Conservation (phyloP, 2,329 filamentous ascomycete genomes). For the Cercospora beticola region DNA sequence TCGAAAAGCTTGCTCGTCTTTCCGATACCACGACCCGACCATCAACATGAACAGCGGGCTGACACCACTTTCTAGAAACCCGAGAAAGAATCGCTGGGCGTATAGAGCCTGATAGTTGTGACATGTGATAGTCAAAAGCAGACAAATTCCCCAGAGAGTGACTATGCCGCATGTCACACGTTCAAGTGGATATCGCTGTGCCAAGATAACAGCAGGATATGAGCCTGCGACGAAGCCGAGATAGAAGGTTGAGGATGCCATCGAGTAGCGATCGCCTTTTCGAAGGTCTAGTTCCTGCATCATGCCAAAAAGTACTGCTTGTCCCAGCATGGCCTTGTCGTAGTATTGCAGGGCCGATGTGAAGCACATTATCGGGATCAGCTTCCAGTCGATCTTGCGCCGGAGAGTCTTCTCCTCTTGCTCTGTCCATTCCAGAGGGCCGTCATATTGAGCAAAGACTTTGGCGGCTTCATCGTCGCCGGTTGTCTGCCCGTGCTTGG, state of each 20-base stretch:
- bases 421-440: slow-evolving; percentile 41
- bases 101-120: not conserved
- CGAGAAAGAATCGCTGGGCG: slow-evolving; percentile 28
- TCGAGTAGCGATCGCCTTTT: slow-evolving; percentile 46
- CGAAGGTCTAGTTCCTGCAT: slow-evolving; percentile 36
- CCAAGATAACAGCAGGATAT: slow-evolving; percentile 47
- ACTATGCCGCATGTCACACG: not conserved
- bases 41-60: slow-evolving; percentile 60
- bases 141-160: not conserved
- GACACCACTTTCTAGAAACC: slow-evolving; percentile 57
- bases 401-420: slow-evolving; percentile 46
- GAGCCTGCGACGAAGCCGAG: slow-evolving; percentile 51
- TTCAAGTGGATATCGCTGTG: slow-evolving; percentile 41
- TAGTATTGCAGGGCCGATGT: slow-evolving; percentile 52
- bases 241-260: slow-evolving; percentile 50
- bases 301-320: slow-evolving; percentile 51
- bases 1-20: slow-evolving; percentile 33
- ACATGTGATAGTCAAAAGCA: not conserved
- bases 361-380: slow-evolving; percentile 49
- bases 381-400: slow-evolving; percentile 45
- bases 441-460: not conserved
- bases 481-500: not conserved
- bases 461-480: not conserved
- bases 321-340: slow-evolving; percentile 55
- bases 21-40: slow-evolving; percentile 37